A percentile compares a stretch with the other conserved stretches of the same genome.
These are phyloP conservation scores for Fabrea salina DNA, from an alignment of 169 alveolate genomes.

Conservation along the genomic window DNA sequence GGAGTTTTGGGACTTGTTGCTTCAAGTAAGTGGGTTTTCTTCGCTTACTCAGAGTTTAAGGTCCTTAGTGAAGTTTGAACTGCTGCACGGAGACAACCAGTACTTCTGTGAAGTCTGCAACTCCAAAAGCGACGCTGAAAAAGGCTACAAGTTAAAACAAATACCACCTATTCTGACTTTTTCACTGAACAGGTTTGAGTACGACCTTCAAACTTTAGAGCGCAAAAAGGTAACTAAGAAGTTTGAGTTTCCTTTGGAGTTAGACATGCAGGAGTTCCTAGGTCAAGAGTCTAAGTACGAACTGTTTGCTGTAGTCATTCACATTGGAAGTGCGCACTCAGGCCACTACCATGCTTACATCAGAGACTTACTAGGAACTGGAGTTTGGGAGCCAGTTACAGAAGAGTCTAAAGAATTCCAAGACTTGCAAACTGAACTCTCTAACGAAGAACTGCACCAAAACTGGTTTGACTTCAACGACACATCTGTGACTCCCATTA, in stretches of 20 bases:
- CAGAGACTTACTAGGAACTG: slow-evolving; percentile 68
- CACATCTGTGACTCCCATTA: slow-evolving; percentile 60
- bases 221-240: slow-evolving; percentile 62
- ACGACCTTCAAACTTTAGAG: slow-evolving; percentile 55
- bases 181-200: slow-evolving; percentile 65
- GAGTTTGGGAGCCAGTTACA: slow-evolving; percentile 57
- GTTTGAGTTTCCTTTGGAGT: slow-evolving; percentile 61
- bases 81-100: slow-evolving; percentile 46
- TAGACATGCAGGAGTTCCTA: slow-evolving; percentile 49
- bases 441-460: slow-evolving; percentile 49
- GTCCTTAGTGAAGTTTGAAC: slow-evolving; percentile 43
- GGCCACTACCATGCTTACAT: slow-evolving; percentile 80
- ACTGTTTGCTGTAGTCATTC: slow-evolving; percentile 70
- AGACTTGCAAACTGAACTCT: slow-evolving; percentile 63
- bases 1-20: slow-evolving; percentile 55
- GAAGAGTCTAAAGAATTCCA: background rate
- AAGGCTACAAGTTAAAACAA: slow-evolving; percentile 47
- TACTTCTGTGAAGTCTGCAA: slow-evolving; percentile 67
- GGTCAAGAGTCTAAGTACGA: slow-evolving; percentile 54
- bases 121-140: slow-evolving; percentile 57
- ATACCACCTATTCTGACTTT: slow-evolving; percentile 69
- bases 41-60: slow-evolving; percentile 53
- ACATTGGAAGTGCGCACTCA: slow-evolving; percentile 72
- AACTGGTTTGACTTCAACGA: slow-evolving; percentile 82
- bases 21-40: slow-evolving; percentile 47